Evolutionary conservation across 805 yeast genomes (phyloP), one percentile per base, ranked within the genome.

Genomic region (Danielia oregonensis): DNA sequence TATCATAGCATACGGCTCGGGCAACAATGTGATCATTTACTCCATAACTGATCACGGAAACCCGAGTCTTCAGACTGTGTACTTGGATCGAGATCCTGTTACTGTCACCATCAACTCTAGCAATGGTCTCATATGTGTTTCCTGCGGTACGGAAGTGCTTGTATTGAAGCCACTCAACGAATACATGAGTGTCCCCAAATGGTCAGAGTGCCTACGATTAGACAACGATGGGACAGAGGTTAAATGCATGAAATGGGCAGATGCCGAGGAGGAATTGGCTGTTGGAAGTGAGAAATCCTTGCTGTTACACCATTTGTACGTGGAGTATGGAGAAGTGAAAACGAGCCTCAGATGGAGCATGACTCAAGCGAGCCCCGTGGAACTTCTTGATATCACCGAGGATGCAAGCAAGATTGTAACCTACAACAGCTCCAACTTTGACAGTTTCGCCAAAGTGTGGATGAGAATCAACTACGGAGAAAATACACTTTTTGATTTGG

Each of bases 1-100:
- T 33, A 58, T 87, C 2, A 60, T 84, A 22, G 79, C 78, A 1
- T 91, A 91, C 55, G 84, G 88, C 38, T 86, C 96, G 1, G 97
- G 96, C 0, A 87, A 87, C 60, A 87, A 86, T 54, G 65, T 91
- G 45, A 83, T 91, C 22, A 71, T 67, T 11, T 48, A 44, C 31
- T 45, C 58, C 33, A 46, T 54, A 16, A 41, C 57, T 9, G 36
- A 43, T 36, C 12, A 36, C 42, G 15, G 28, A 16, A 11, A 33
- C 17, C 35, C 34, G 12, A 37, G 82, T 40, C 59, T 88, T 12
- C 97, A 91, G 57, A 87, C 96, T 0, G 62, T 87, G 1, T 84
- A 84, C 47, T 63, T 87, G 15, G 79, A 78, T 8, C 42, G 63
- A 2, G 95, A 86, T 51, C 80, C 91, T 12, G 50, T 52, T 16